phyloP scores from a whole-genome alignment of 1,139 yeast species.

The Arxiozyma telluris region DNA sequence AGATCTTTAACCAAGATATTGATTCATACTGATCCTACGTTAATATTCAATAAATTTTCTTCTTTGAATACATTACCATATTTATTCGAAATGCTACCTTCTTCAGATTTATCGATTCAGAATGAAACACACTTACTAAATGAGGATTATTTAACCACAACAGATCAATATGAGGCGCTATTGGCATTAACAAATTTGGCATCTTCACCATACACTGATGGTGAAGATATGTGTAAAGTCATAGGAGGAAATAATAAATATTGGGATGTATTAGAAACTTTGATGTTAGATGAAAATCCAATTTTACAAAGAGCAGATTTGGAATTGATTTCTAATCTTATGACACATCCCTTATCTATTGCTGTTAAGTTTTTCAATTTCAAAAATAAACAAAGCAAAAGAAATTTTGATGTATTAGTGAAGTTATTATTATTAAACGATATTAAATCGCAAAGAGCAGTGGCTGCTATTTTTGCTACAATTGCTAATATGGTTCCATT shows the following conservation, averaged over 20 bases:
- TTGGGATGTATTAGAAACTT: conserved; percentile 34
- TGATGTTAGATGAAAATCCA: conserved; percentile 28
- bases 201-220: conserved; percentile 31
- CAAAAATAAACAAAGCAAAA: conserved; percentile 26
- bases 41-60: conserved; percentile 26
- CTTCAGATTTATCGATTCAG: conserved; percentile 2
- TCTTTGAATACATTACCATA: conserved; percentile 26
- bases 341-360: conserved; percentile 25
- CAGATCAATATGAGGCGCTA: conserved; percentile 39
- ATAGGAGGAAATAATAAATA: conserved; percentile 29
- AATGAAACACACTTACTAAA: conserved; percentile 6
- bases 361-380: conserved; percentile 30
- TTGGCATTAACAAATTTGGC: conserved; percentile 44
- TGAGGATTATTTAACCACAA: conserved; percentile 12
- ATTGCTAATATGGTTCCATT: conserved; percentile 26
- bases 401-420: conserved; percentile 25
- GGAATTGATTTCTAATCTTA: conserved; percentile 26
- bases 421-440: conserved; percentile 25
- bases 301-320: conserved; percentile 25
- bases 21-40: conserved; percentile 22
- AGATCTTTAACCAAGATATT: conserved; percentile 23
- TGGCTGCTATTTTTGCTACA: conserved; percentile 29
- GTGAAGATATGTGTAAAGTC: conserved; percentile 28
- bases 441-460: conserved; percentile 28
- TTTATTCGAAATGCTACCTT: conserved; percentile 24